Conservation (phyloP, 805 yeast species). For the Zygosaccharomyces lentus region DNA sequence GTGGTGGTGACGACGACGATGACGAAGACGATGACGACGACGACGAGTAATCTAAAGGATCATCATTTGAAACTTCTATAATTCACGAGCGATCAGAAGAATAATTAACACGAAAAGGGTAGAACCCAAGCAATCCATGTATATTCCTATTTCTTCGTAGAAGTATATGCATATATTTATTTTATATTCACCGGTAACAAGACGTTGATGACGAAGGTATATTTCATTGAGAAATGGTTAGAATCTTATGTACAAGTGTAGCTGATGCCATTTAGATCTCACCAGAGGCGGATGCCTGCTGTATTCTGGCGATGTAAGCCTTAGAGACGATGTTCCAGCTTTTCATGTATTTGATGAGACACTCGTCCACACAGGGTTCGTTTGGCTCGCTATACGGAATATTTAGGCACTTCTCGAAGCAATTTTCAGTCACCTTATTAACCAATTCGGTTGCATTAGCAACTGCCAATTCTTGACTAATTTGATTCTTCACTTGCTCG, state of each 20-base stretch:
- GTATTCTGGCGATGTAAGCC: conserved; percentile 71
- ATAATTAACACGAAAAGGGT: neutral
- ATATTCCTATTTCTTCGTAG: conserved; percentile 1
- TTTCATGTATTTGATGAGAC: conserved; percentile 83
- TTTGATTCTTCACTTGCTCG: conserved; percentile 61
- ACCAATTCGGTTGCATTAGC: conserved; percentile 88
- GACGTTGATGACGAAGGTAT: neutral
- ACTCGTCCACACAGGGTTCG: conserved; percentile 65
- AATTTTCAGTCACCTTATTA: conserved; percentile 77
- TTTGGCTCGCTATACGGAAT: conserved; percentile 59
- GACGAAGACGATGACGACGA: conserved; percentile 50
- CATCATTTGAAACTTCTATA: neutral
- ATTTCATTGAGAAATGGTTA: neutral
- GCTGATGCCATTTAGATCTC: conserved; percentile 23
- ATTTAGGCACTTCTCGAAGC: conserved; percentile 73
- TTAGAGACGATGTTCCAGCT: conserved; percentile 85
- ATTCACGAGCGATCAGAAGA: neutral
- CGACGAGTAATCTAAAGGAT: conserved; percentile 14
- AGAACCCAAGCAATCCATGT: neutral
- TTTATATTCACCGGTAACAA: conserved; percentile 12
- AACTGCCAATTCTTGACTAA: conserved; percentile 80
- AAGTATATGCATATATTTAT: conserved; percentile 10
- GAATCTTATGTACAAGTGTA: conserved; percentile 7
- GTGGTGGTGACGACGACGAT: conserved; percentile 55
- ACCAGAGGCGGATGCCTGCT: conserved; percentile 42